phyloP scores from a whole-genome alignment of 495 filamentous ascomycete genomes.

The Amorphotheca resinae region DNA sequence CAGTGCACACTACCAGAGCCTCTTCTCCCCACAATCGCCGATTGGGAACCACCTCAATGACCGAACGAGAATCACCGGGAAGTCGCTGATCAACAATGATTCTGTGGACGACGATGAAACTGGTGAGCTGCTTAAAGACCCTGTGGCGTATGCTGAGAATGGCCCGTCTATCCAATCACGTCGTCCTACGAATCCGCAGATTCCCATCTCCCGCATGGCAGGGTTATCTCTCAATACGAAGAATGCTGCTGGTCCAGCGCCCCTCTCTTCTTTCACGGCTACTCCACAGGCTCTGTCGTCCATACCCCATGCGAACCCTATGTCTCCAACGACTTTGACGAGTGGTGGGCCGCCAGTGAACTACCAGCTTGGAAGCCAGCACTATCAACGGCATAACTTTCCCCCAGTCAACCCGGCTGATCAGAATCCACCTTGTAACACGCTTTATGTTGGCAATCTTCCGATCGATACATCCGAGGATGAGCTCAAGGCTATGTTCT shows the following conservation, averaged over 20 bases:
- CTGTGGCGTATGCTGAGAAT: constrained; percentile 72
- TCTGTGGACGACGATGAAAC: constrained; percentile 70
- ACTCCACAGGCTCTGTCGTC: constrained; percentile 9
- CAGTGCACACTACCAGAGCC: constrained; percentile 50
- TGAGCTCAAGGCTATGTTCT: constrained; percentile 90
- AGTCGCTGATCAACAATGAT: constrained; percentile 77
- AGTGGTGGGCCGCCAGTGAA: constrained; percentile 28
- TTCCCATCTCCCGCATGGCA: constrained; percentile 59
- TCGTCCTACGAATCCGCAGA: constrained; percentile 61
- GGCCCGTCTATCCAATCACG: constrained; percentile 46
- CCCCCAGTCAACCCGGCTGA: constrained; percentile 92
- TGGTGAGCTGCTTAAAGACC: constrained; percentile 69
- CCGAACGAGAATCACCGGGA: constrained; percentile 59
- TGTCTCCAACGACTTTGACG: constrained; percentile 46
- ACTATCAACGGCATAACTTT: constrained; percentile 52
- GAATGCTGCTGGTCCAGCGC: constrained; percentile 24
- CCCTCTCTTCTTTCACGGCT: constrained; percentile 11
- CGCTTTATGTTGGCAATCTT: constrained; percentile 91
- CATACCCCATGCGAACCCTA: constrained; percentile 38
- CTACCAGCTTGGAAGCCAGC: constrained; percentile 46
- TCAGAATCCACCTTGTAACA: constrained; percentile 96
- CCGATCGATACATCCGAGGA: constrained; percentile 92
- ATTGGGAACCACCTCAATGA: constrained; percentile 64
- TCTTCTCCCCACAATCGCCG: constrained; percentile 78
- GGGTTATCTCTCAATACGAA: constrained; percentile 61